Percentiles rank a stretch among this genome's conserved stretches.
phyloP scores from a whole-genome alignment of 352 stramenopile species.

The Globisporangium viniferum region DNA sequence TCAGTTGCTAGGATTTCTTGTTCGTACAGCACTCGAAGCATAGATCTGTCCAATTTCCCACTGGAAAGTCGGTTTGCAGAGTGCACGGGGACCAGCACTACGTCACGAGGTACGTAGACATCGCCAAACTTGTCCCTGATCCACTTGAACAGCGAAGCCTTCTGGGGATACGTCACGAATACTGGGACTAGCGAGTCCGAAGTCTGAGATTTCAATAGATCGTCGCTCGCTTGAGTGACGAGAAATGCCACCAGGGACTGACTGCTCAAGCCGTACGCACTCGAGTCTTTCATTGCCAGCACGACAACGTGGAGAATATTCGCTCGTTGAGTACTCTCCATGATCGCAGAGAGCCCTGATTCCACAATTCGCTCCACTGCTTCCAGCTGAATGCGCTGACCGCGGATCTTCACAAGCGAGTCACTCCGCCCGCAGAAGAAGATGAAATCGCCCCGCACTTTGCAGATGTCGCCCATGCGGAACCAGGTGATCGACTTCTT shows the following conservation, averaged over 20 bases:
- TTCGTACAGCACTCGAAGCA: constrained; percentile 19
- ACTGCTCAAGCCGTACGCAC: constrained; percentile 2
- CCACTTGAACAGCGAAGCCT: constrained; percentile 23
- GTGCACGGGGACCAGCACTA: constrained; percentile 16
- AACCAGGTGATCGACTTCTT: constrained; percentile 17
- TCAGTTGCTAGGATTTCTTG: neutral
- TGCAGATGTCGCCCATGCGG: constrained; percentile 45
- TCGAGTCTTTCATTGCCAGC: constrained; percentile 6
- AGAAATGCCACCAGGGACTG: constrained; percentile 12
- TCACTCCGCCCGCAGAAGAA: constrained; percentile 48
- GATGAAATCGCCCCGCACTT: constrained; percentile 24
- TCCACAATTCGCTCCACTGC: constrained; percentile 31
- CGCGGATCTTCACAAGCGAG: constrained; percentile 51
- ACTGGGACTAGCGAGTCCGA: neutral
- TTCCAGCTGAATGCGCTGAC: constrained; percentile 48
- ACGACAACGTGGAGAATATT: neutral
- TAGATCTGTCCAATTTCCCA: constrained; percentile 41
- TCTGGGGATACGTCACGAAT: constrained; percentile 11
- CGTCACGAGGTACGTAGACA: constrained; percentile 27
- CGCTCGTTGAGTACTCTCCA: constrained; percentile 6
- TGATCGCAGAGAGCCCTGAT: constrained; percentile 17
- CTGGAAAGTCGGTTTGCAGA: constrained; percentile 25
- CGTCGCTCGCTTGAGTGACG: neutral
- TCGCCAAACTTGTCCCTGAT: constrained; percentile 29
- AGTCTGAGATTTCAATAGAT: neutral